These are phyloP conservation scores for Petrea volubilis DNA, from an alignment of 257 asterid species.

Conservation along the genomic window DNA sequence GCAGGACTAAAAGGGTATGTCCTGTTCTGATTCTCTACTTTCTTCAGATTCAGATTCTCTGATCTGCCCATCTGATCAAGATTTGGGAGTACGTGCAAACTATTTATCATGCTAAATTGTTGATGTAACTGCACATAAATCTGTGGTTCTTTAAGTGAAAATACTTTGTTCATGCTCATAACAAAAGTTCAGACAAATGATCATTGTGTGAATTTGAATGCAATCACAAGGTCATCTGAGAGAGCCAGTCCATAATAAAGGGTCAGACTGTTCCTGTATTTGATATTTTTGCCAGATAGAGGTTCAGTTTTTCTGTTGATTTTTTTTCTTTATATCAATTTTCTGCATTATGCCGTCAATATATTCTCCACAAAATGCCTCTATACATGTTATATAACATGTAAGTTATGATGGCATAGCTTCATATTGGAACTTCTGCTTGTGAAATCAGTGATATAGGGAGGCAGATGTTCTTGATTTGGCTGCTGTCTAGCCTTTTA, in stretches of 20 bases:
- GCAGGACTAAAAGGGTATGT: slow-evolving; percentile 96
- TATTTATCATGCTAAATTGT: slow-evolving; percentile 22
- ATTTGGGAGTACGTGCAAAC: background rate
- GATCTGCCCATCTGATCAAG: slow-evolving; percentile 8
- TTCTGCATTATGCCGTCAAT: background rate
- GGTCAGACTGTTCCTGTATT: background rate
- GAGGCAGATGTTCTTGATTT: slow-evolving; percentile 3
- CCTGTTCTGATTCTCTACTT: background rate
- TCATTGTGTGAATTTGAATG: background rate
- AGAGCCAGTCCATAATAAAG: slow-evolving; percentile 6
- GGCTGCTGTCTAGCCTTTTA: background rate
- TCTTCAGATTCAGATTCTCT: slow-evolving; percentile 10
- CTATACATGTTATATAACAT: background rate
- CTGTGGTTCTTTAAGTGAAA: background rate
- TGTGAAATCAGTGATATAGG: background rate
- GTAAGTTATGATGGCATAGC: slow-evolving; percentile 1
- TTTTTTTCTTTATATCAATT: background rate
- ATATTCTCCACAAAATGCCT: slow-evolving; percentile 1
- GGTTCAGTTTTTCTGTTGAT: background rate
- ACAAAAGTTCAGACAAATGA: background rate
- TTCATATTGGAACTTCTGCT: background rate
- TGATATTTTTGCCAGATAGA: background rate
- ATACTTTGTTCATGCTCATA: slow-evolving; percentile 3
- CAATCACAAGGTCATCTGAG: background rate
- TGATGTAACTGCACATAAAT: background rate